phyloP scores from a whole-genome alignment of 1,284 basidiomycete genomes.

The Irpex sp. region DNA sequence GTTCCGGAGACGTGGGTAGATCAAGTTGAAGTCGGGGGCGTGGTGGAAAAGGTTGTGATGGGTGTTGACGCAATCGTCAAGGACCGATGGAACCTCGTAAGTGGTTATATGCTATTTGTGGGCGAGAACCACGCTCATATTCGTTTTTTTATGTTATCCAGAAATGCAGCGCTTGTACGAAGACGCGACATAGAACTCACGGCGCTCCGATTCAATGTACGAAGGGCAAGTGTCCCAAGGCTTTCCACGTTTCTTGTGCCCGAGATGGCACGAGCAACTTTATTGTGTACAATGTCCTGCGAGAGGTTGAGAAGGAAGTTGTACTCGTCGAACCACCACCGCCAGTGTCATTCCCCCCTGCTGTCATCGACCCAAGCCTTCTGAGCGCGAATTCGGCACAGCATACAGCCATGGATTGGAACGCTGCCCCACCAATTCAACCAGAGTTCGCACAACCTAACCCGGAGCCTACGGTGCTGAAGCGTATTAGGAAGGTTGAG shows the following conservation, averaged over 20 bases:
- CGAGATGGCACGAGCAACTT: slow-evolving; percentile 47
- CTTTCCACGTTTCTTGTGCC: slow-evolving; percentile 93
- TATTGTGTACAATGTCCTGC: slow-evolving; percentile 58
- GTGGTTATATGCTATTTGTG: slow-evolving; percentile 23
- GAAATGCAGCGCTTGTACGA: slow-evolving; percentile 87
- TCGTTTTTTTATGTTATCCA: slow-evolving; percentile 29
- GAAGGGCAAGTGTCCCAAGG: slow-evolving; percentile 89
- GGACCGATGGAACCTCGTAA: slow-evolving; percentile 87
- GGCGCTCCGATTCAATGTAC: slow-evolving; percentile 95
- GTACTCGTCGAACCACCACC: slow-evolving; percentile 41
- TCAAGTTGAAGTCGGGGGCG: slow-evolving; percentile 44
- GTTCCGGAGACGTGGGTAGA: slow-evolving; percentile 88
- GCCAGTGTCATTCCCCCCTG: slow-evolving; percentile 1
- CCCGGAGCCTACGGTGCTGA: slow-evolving; percentile 43
- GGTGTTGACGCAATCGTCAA: slow-evolving; percentile 84
- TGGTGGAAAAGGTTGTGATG: slow-evolving; percentile 57
- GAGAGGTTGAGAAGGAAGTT: slow-evolving; percentile 76
- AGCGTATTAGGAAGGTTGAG: slow-evolving; percentile 65
- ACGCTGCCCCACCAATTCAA: neutral
- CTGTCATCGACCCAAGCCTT: slow-evolving; percentile 7
- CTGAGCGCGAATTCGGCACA: neutral
- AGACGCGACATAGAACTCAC: slow-evolving; percentile 61
- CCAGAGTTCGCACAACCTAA: neutral
- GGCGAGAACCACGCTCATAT: slow-evolving; percentile 4
- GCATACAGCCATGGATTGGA: slow-evolving; percentile 18